Evolutionary conservation across 257 asterid species (phyloP).

Genomic region (Lavandula angustifolia): DNA sequence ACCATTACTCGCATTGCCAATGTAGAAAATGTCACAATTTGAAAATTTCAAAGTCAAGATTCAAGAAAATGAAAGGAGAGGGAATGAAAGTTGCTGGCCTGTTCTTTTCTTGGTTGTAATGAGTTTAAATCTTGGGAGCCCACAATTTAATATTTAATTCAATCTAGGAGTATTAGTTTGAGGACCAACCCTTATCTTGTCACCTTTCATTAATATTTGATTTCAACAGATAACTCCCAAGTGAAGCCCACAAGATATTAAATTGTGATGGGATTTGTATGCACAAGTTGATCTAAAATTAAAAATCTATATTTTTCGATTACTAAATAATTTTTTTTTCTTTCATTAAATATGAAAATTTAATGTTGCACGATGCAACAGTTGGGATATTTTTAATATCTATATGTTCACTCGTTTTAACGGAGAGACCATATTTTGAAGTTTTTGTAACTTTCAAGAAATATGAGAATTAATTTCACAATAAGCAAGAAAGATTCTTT

Average conservation of each 20-base stretch:
- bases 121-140: not conserved
- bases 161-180: conserved; percentile 23
- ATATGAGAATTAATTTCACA: too few species aligned
- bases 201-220: conserved; percentile 13
- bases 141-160: conserved; percentile 4
- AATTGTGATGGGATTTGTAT: not conserved
- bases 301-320: too few species aligned
- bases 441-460: too few species aligned
- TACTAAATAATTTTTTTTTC: too few species aligned
- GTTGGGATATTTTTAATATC: too few species aligned
- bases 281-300: too few species aligned
- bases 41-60: conserved; percentile 28
- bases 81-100: not conserved
- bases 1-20: not conserved
- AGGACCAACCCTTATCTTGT: conserved; percentile 22
- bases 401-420: too few species aligned
- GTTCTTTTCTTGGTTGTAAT: not conserved
- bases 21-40: conserved; percentile 11
- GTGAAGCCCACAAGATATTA: not conserved
- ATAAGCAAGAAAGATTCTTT: too few species aligned
- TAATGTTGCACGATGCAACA: too few species aligned
- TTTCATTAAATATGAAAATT: too few species aligned
- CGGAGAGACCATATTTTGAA: too few species aligned
- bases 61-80: conserved; percentile 16
- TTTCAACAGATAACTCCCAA: conserved; percentile 24